Evolutionary conservation across 2,329 filamentous ascomycete species (phyloP), one percentile per base, ranked within the genome.

Genomic region (Leptosphaerulina australis): DNA sequence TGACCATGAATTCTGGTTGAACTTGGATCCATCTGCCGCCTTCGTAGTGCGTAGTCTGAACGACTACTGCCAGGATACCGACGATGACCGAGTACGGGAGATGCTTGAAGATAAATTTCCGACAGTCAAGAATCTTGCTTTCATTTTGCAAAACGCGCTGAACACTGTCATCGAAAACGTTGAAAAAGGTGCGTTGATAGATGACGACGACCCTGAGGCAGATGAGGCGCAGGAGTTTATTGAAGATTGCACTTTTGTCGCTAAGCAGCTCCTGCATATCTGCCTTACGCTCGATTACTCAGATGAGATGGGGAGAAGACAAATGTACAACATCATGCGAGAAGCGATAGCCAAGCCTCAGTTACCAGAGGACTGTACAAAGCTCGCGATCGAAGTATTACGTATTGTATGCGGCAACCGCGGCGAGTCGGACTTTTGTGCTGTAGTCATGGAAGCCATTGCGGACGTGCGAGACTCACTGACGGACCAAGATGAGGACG

Each of bases 381-480:
- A 92, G 68, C 86, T 99, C 41, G 86, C 87, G 0, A 83, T 96
- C 17, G 87, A 95, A 63, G 88, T 88, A 0, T 79, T 97, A 8
- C 85, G 91, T 44, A 86, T 88, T 44, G 90, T 96, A 30, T 97
- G 91, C 69, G 89, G 91, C 0, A 83, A 82, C 3, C 85, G 89
- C 63, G 88, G 88, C 18, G 90, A 94, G 74, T 83, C 87, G 33
- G 90, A 94, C 64, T 94, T 94, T 68, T 91, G 88, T 73, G 88
- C 86, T 57, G 80, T 94, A 26, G 88, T 97, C 14, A 83, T 97
- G 17, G 94, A 99, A 75, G 91, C 93, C 20, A 90, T 99, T 50
- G 91, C 92, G 3, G 94, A 99, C 74, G 92, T 99, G 10, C 93
- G 97, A 71, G 94, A 99, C 69, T 93, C 90, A 2, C 94, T 99